Evolutionary conservation across 1,284 basidiomycete genomes (phyloP), one percentile per base, ranked within the genome.

Genomic region (Rhodotorula sp.): DNA sequence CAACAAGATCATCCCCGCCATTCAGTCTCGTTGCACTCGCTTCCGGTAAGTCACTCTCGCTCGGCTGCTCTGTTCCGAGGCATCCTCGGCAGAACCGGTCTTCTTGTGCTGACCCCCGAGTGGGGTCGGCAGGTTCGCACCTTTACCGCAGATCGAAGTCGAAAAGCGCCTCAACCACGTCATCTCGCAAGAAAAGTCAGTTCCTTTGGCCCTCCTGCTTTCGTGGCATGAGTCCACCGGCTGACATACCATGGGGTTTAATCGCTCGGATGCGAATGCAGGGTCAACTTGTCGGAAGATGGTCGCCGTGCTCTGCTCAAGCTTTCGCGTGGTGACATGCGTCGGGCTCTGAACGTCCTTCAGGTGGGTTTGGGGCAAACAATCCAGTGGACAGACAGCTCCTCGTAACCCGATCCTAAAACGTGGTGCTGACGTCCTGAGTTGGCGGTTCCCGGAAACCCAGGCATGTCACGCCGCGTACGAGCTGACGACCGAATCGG

Each of bases 1-100:
- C 81, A 99, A 99, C 87, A 98, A 98, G 83, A 99, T 99, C 80
- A 90, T 91, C 10, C 97, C 97, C 5, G 97, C 97, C 31, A 97
- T 99, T 73, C 97, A 99, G 83, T 97, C 93, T 81, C 91, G 97
- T 63, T 99, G 97, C 83, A 99, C 97, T 4, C 87, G 96, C 51
- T 99, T 99, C 84, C 86, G 94, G 62, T 76, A 31, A 4, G 78
- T 14, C 39, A 43, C 39, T 43, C 39, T 43, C 39, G 34, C 49
- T 20, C 63, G 15, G n/a, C 15, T 31, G 16, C 20, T 39, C 16
- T 18, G 5, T 39, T 21, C 18, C 3, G 23, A 21, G 8, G 21
- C 5, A 5, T 5, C 26, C 3, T 26, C n/a, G 1, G 21, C 23
- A n/a, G 46, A 26, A 51, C 46, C 26, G 52, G 3, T 54, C 8